These are phyloP conservation scores for Trichomonas tenax DNA, from an alignment of 208 protist genomes.

Conservation along the genomic window DNA sequence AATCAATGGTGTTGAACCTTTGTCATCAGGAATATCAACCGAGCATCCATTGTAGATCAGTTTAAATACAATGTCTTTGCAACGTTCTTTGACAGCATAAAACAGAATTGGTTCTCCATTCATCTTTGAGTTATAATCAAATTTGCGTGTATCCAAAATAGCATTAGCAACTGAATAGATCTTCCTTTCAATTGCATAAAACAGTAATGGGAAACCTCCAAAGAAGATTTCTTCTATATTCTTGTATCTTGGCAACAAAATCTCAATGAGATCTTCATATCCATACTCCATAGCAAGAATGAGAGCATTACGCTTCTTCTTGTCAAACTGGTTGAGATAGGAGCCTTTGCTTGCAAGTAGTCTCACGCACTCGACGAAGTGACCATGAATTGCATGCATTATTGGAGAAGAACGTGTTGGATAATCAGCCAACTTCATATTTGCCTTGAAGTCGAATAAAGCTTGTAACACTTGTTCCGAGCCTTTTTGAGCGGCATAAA, in stretches of 20 bases:
- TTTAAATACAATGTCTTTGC: background rate
- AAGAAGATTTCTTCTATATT: background rate
- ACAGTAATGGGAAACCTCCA: background rate
- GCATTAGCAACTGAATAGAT: background rate
- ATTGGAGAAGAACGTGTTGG: background rate
- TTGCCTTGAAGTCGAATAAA: background rate
- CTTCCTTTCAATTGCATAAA: background rate
- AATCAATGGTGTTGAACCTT: background rate
- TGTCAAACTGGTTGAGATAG: background rate
- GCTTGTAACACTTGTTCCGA: background rate
- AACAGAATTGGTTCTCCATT: background rate
- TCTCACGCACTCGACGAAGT: background rate
- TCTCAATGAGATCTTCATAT: background rate
- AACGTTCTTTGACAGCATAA: background rate
- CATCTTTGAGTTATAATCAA: background rate
- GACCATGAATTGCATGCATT: background rate
- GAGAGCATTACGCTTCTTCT: background rate
- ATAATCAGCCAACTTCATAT: background rate
- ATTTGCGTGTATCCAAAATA: background rate
- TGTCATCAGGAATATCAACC: background rate
- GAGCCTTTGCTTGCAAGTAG: background rate
- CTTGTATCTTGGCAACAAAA: background rate
- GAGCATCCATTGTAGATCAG: background rate
- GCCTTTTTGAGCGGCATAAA: background rate
- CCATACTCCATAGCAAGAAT: background rate